Percentiles rank a stretch among this genome's conserved stretches.
Evolutionary conservation across 495 filamentous ascomycete species (phyloP).

Genomic region (Beverwykella pulmonaria): DNA sequence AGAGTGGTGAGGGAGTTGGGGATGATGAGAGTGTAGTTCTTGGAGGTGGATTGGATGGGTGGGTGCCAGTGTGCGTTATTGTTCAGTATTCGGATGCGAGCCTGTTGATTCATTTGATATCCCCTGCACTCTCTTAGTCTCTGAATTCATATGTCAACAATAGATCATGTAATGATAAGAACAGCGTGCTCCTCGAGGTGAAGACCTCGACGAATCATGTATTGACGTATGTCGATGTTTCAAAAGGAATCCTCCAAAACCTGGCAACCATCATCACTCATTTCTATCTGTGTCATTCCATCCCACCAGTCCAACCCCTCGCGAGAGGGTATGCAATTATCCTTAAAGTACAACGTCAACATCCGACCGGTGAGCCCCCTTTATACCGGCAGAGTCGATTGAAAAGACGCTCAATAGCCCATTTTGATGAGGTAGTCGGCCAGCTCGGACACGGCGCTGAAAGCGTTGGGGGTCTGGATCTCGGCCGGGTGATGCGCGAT

Average conservation of each 20-base stretch:
- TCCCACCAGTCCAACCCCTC: slow-evolving; percentile 4
- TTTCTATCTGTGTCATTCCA: background rate
- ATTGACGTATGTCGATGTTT: slow-evolving; percentile 6
- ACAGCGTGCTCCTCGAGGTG: background rate
- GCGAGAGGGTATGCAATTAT: slow-evolving; percentile 38
- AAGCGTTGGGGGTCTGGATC: slow-evolving; percentile 65
- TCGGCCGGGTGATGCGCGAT: slow-evolving; percentile 80
- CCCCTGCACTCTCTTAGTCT: background rate
- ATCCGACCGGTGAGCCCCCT: slow-evolving; percentile 5
- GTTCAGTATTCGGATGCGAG: background rate
- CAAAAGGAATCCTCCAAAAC: slow-evolving; percentile 16
- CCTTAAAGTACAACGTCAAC: slow-evolving; percentile 39
- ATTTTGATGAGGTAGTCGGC: slow-evolving; percentile 72
- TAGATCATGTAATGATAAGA: background rate
- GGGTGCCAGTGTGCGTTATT: background rate
- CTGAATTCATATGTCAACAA: too few species aligned
- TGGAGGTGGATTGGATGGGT: slow-evolving; percentile 7
- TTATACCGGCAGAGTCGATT: background rate
- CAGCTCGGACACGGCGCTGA: slow-evolving; percentile 66
- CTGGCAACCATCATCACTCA: slow-evolving; percentile 1
- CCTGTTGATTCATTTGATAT: background rate
- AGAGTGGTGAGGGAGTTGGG: slow-evolving; percentile 45
- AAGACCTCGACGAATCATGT: slow-evolving; percentile 2
- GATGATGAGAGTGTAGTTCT: slow-evolving; percentile 39
- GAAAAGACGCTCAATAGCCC: slow-evolving; percentile 60